Evolutionary conservation across 805 yeast genomes (phyloP).

Genomic region (Metschnikowia cubensis): DNA sequence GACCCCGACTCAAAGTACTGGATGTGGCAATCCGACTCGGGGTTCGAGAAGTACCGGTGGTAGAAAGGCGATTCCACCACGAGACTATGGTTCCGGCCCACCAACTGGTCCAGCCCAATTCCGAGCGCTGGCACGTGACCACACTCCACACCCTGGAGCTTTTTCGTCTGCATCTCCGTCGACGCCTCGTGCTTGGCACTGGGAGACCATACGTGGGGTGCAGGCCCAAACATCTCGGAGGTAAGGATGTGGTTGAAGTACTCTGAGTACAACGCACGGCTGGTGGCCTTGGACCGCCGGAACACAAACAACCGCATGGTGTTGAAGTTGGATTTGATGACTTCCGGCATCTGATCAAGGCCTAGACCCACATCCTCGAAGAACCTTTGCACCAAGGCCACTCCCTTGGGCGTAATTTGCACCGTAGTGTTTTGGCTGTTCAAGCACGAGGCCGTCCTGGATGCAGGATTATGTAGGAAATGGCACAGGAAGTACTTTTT

Average conservation of each 20-base stretch:
- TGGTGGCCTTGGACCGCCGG: constrained; percentile 55
- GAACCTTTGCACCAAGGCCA: constrained; percentile 61
- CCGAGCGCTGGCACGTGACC: not conserved
- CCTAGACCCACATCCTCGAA: constrained; percentile 54
- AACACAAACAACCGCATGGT: constrained; percentile 67
- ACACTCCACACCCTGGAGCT: not conserved
- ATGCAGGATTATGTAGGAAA: constrained; percentile 70
- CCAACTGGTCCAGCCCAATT: not conserved
- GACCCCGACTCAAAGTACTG: constrained; percentile 69
- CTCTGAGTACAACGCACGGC: constrained; percentile 56
- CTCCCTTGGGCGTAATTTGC: constrained; percentile 93
- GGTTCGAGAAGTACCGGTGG: constrained; percentile 79
- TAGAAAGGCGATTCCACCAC: constrained; percentile 51
- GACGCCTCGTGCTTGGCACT: constrained; percentile 34
- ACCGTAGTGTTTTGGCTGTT: constrained; percentile 38
- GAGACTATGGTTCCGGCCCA: constrained; percentile 15
- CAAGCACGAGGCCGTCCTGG: constrained; percentile 55
- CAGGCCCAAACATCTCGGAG: constrained; percentile 55
- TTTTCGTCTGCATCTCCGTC: not conserved
- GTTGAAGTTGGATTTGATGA: constrained; percentile 58
- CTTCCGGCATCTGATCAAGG: constrained; percentile 33
- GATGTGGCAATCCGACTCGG: constrained; percentile 75
- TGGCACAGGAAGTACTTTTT: constrained; percentile 55
- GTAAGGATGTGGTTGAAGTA: constrained; percentile 66
- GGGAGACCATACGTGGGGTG: constrained; percentile 70